Conservation (phyloP, 768 basidiomycete genomes). For the Boletus pseudopeckii region DNA sequence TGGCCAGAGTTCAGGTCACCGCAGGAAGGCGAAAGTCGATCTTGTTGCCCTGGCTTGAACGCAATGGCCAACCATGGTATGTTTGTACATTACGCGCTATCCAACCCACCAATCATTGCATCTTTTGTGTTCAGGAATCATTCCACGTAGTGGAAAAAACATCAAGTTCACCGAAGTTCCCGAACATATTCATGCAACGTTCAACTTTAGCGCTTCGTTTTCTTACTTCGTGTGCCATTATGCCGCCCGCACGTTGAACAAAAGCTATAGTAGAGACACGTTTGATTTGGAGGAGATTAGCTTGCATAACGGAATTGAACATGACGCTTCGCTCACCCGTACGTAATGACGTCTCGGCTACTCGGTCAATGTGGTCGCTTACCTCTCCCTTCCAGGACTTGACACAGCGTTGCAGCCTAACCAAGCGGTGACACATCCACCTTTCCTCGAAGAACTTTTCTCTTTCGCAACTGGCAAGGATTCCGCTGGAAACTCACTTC, state of each 20-base stretch:
- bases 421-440: conserved; percentile 50
- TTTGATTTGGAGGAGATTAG: conserved; percentile 52
- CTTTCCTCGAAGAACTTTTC: conserved; percentile 54
- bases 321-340: conserved; percentile 28
- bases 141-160: conserved; percentile 61
- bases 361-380: background rate
- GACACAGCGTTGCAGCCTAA: conserved; percentile 46
- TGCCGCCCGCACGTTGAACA: conserved; percentile 55
- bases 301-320: conserved; percentile 9
- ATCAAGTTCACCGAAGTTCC: conserved; percentile 53
- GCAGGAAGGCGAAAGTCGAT: conserved; percentile 60
- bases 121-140: conserved; percentile 28
- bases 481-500: conserved; percentile 39
- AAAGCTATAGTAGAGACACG: conserved; percentile 51
- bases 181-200: conserved; percentile 45
- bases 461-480: conserved; percentile 58
- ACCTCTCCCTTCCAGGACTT: conserved; percentile 40
- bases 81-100: conserved; percentile 33
- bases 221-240: conserved; percentile 58
- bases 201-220: conserved; percentile 69
- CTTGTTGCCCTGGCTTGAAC: conserved; percentile 70
- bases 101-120: background rate
- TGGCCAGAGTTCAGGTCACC: conserved; percentile 70
- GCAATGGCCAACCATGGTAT: conserved; percentile 79
- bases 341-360: background rate